These are phyloP conservation scores for Phytophthora quininea DNA, from an alignment of 352 stramenopile species.

Conservation along the genomic window DNA sequence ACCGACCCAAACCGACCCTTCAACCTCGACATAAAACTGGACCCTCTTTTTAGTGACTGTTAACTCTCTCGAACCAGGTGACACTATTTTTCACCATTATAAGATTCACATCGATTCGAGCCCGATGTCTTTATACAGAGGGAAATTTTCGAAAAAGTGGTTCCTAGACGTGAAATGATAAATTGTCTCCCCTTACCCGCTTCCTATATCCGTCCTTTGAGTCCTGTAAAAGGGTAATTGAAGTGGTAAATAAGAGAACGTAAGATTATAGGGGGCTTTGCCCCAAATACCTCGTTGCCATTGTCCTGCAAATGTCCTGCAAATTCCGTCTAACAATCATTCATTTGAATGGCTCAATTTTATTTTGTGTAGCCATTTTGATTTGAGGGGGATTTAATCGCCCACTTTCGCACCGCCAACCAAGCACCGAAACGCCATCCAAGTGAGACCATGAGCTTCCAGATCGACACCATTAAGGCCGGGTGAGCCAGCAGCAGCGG, in stretches of 20 bases:
- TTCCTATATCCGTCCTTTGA: not conserved
- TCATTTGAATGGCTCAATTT: too few relatives aligned
- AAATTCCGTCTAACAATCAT: too few relatives aligned
- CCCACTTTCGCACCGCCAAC: constrained; percentile 17
- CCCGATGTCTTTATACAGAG: not conserved
- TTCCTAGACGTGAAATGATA: not conserved
- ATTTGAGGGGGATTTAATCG: too few relatives aligned
- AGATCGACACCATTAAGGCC: constrained; percentile 82
- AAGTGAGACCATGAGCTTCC: constrained; percentile 44
- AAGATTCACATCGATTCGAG: not conserved
- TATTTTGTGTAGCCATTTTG: too few relatives aligned
- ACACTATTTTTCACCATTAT: not conserved
- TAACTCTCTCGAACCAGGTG: not conserved
- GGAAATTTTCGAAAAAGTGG: not conserved
- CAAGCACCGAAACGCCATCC: constrained; percentile 3
- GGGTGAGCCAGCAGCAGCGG: constrained; percentile 31
- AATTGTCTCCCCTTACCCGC: not conserved
- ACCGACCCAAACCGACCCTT: not conserved
- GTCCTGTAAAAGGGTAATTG: constrained; percentile 4
- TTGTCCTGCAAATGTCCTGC: too few relatives aligned
- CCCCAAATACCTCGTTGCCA: too few relatives aligned
- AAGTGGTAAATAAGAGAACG: not conserved
- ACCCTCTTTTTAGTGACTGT: not conserved
- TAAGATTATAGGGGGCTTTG: constrained; percentile 1
- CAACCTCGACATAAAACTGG: not conserved